These are phyloP conservation scores for Tricharina praecox DNA, from an alignment of 495 filamentous ascomycete genomes.

Conservation along the genomic window DNA sequence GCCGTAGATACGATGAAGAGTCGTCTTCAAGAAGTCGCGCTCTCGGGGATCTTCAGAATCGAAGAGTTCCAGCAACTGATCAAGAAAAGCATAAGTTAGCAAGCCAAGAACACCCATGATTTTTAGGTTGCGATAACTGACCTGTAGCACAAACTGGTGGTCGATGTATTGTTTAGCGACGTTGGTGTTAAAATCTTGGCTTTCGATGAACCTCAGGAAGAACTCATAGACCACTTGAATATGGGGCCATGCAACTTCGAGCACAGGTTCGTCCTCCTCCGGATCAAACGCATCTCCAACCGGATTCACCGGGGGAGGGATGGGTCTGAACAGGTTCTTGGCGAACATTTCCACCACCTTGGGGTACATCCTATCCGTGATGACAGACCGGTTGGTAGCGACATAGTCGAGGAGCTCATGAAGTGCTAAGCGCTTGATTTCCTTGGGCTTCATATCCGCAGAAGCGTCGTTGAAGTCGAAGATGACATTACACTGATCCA, in stretches of 20 bases:
- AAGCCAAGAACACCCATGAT: too few species aligned
- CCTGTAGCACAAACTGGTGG: slow-evolving; percentile 88
- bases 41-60: slow-evolving; percentile 97
- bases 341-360: slow-evolving; percentile 98
- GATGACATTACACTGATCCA: slow-evolving; percentile 99
- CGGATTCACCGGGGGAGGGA: slow-evolving; percentile 90
- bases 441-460: slow-evolving; percentile 99
- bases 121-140: too few species aligned
- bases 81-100: slow-evolving; percentile 13
- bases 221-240: slow-evolving; percentile 99
- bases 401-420: slow-evolving; percentile 97
- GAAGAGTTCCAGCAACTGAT: slow-evolving; percentile 80
- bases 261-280: slow-evolving; percentile 93
- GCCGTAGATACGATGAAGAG: slow-evolving; percentile 92
- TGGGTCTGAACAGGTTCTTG: slow-evolving; percentile 95
- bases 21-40: slow-evolving; percentile 96
- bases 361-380: slow-evolving; percentile 98
- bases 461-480: slow-evolving; percentile 99
- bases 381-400: slow-evolving; percentile 93
- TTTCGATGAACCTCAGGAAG: slow-evolving; percentile 97
- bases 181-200: slow-evolving; percentile 99
- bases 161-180: slow-evolving; percentile 99
- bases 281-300: slow-evolving; percentile 98
- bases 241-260: slow-evolving; percentile 98
- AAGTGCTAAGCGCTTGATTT: slow-evolving; percentile 93